Evolutionary conservation across 2,329 filamentous ascomycete genomes (phyloP), one percentile per base, ranked within the genome.

Genomic region (Neodidymelliopsis sp.): DNA sequence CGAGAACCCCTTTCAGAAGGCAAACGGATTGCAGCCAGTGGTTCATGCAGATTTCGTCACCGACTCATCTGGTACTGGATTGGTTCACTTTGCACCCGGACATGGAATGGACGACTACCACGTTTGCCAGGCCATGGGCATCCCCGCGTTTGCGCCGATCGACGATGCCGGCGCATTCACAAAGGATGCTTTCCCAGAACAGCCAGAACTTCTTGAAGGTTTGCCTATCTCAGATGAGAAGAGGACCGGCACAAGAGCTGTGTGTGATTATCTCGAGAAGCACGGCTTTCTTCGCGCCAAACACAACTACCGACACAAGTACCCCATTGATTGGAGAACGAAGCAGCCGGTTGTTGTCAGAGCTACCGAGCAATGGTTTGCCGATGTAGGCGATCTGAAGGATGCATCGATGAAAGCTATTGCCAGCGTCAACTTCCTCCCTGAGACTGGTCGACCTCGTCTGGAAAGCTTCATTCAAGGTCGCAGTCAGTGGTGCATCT

Each of bases 31-130:
- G 6, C 89, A 91, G 56, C 85, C 85, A 1, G 79, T 99, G 20
- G 83, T 97, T 34, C 84, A 90, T 56, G 94, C 91, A 2, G 86
- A 91, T 51, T 97, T 97, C 66, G 94, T 99, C 10, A 90, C 91
- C 2, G 85, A 88, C 1, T 85, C 89, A 19, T 95, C 93, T n/a
- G 94, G 94, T 39, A 91, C 93, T 18, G 94, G 94, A 9, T 79
- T 99, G n/a, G 94, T 99, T 23, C 94, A 99, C 70, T 81, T 91
- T 57, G 94, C 94, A 2, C 93, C 94, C 6, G 94, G 94, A 3
- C 94, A 99, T 67, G 94, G 94, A 33, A 94, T 96, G 79, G 94
- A 99, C 28, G 94, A 99, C 69, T 99, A 97, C 67, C 85, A 93
- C 53, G 84, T 87, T 4, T 96, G 92, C 70, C 81, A 82, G 36